Conservation (phyloP, 163 green algal genomes). For the Coccomyxa subellipsoidea region DNA sequence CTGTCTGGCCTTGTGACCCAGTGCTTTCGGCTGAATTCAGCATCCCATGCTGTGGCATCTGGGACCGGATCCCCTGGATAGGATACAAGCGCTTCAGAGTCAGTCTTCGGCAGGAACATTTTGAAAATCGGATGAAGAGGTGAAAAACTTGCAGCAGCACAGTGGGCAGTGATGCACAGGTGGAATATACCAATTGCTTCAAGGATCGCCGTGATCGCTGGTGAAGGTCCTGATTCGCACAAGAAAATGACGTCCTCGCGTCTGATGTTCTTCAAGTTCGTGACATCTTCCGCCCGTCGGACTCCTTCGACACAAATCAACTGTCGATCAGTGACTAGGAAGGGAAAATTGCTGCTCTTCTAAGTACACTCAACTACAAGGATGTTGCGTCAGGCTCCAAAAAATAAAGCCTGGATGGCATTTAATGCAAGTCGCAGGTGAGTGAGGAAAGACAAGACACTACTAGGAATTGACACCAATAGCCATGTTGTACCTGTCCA, state of each 20-base stretch:
- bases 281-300: background rate
- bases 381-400: too few relatives aligned
- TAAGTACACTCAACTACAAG: too few relatives aligned
- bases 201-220: background rate
- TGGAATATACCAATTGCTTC: background rate
- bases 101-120: background rate
- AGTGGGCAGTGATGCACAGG: background rate
- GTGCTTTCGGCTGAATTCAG: constrained; percentile 1
- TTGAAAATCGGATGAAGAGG: background rate
- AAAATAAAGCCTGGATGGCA: too few relatives aligned
- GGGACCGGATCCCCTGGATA: background rate
- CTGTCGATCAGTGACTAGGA: background rate
- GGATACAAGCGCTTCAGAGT: background rate
- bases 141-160: background rate
- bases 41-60: constrained; percentile 2
- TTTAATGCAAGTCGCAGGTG: too few relatives aligned
- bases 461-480: too few relatives aligned
- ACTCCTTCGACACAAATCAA: background rate
- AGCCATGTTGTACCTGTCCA: background rate
- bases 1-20: background rate
- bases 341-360: too few relatives aligned
- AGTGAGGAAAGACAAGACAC: too few relatives aligned
- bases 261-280: background rate
- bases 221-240: background rate
- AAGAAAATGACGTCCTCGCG: background rate